phyloP scores from a whole-genome alignment of 225 moss, liverwort and hornwort genomes.

The Thuidium tamariscinum region DNA sequence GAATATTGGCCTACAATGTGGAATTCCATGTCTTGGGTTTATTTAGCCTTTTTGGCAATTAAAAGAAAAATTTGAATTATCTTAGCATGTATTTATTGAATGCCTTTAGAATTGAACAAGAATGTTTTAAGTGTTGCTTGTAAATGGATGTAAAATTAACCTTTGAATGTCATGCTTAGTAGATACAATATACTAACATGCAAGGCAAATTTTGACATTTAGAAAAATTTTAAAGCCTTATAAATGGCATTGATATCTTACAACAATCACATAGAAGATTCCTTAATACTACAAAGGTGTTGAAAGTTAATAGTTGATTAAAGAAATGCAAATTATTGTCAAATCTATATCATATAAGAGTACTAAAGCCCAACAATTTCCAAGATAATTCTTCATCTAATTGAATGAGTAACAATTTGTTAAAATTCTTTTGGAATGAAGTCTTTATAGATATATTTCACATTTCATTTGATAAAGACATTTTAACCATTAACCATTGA shows the following conservation, averaged over 20 bases:
- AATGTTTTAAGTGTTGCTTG: not conserved
- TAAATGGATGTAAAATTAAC: not conserved
- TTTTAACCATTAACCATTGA: not conserved
- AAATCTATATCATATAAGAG: not conserved
- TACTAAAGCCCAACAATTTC: fast-evolving
- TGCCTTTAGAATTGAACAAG: too few relatives aligned
- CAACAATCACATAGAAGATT: not conserved
- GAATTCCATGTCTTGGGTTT: not conserved
- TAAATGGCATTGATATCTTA: not conserved
- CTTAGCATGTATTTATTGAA: too few relatives aligned
- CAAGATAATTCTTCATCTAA: not conserved
- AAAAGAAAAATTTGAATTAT: not conserved
- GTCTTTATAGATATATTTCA: too few relatives aligned
- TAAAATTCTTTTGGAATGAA: fast-evolving
- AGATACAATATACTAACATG: fast-evolving
- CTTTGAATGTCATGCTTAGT: not conserved
- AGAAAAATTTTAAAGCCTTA: too few relatives aligned
- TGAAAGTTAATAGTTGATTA: not conserved
- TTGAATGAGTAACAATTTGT: not conserved
- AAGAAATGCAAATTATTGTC: not conserved
- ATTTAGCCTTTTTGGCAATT: not conserved
- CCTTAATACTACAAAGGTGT: fast-evolving
- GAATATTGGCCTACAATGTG: too few relatives aligned
- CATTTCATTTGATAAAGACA: too few relatives aligned
- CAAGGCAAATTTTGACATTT: not conserved